Evolutionary conservation across 225 moss, liverwort and hornwort species (phyloP).

Genomic region (Pseudoscleropodium purum): DNA sequence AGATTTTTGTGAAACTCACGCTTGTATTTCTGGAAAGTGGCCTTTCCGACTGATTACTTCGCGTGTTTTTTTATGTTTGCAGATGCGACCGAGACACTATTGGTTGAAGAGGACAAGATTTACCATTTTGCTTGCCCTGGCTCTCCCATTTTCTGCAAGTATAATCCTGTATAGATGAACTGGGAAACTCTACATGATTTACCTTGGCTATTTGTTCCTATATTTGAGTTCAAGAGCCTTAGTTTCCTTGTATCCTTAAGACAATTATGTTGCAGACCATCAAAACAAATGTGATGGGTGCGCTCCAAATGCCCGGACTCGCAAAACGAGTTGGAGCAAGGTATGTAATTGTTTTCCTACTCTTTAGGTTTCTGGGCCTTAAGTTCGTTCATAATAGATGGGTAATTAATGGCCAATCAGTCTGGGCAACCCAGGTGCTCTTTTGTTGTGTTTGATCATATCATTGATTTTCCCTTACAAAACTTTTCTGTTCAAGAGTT

Average conservation of each 20-base stretch:
- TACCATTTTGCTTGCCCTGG: conserved; percentile 96
- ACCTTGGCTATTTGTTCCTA: background rate
- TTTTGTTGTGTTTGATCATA: background rate
- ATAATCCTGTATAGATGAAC: conserved; percentile 88
- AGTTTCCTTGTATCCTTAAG: background rate
- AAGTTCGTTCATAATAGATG: background rate
- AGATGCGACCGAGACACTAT: conserved; percentile 85
- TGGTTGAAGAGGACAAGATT: conserved; percentile 91
- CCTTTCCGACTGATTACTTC: background rate
- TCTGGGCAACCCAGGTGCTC: conserved; percentile 76
- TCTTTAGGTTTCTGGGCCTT: background rate
- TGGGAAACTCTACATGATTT: background rate
- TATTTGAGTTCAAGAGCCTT: background rate
- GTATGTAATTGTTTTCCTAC: background rate
- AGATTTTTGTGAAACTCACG: background rate
- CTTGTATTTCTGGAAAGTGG: background rate
- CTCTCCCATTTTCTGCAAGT: conserved; percentile 96
- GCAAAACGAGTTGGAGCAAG: conserved; percentile 99
- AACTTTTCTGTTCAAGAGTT: too few relatives aligned
- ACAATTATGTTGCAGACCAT: conserved; percentile 53
- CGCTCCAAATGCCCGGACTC: conserved; percentile 92
- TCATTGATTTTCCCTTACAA: too few relatives aligned
- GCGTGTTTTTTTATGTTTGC: background rate
- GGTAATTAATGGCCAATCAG: conserved; percentile 31
- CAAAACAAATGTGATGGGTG: conserved; percentile 98